Evolutionary conservation across 2,329 filamentous ascomycete species (phyloP), one percentile per base, ranked within the genome.

Genomic region (Curvularia verruculosa): DNA sequence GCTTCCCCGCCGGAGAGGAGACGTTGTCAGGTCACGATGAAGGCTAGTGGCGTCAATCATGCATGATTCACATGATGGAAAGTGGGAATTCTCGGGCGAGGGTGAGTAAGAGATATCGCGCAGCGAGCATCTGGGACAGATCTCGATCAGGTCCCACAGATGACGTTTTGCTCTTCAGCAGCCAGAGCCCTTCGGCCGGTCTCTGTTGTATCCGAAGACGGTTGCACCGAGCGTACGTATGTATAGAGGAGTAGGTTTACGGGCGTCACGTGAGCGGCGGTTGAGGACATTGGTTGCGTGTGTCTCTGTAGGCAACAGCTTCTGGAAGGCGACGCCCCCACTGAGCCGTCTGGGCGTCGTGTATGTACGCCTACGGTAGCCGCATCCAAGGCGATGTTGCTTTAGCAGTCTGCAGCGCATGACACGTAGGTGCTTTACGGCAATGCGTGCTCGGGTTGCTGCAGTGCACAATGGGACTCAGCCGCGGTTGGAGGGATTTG

Each of bases 361-460:
- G 52, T 23, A 39, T 51, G 52, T 23, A 39, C 23, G 31, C 23
- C 40, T 45, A 44, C 31, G 23, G 52, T 36, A 39, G 34, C 47
- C 52, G 47, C 46, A 37, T 37, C 24, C 48, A 24, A 29, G 37
- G 12, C 3, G 18, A 23, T 6, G 31, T 31, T 21, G 26, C n/a
- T n/a, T n/a, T n/a, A n/a, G 12, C 49, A 47, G 31, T 39, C 47
- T 40, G 28, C 18, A 39, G 54, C 61, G 52, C 55, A 43, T 63
- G 55, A 63, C 58, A 50, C 26, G 29, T 18, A 47, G 50, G 49
- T 36, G n/a, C 31, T 52, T 46, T 52, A 34, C 41, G 53, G 41
- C 48, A 56, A 48, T 59, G 52, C 56, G 48, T 61, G 54, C 57
- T 48, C 48, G 52, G 29, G 52, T 28, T 21, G 49, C 49, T 50